Base-by-base conservation (phyloP, 2,329 filamentous ascomycete genomes). In the Penicillium sp. region DNA sequence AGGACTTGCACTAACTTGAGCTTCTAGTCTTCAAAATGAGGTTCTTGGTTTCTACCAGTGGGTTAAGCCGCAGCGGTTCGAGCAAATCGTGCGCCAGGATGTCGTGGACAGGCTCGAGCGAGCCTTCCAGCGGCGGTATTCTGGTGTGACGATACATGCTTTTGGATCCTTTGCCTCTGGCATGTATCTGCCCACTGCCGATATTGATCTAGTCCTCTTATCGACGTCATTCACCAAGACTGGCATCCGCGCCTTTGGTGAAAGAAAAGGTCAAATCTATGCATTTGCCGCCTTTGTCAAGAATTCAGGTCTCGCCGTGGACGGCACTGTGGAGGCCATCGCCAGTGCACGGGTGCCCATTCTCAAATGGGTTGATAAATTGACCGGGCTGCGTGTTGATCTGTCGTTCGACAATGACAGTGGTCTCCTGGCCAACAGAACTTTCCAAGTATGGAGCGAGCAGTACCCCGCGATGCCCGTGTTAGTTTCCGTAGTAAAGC, bases 81-180 rank as follows among this genome's bases (percentile, higher is more conserved):
- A 98, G 68, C 78, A 90, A 52, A 73, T 76, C 3, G 81, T 95
- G 46, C 87, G 93, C 8, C 70, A 77, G 18, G 79, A 86, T 40
- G 73, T 98, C 11, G 77, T 97, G 32, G 71, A 81, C 3, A 83
- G 88, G 13, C 74, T 97, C 2, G 76, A 82, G 43, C 63, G 65
- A 13, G 76, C 77, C 2, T 76, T 94, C 60, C 76, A 75, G 49
- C 73, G 66, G 11, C 73, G 74, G 42, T 85, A 82, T 58, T 69
- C 73, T 9, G 79, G 81, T 40, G 81, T 83, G 9, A 76, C 84
- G 42, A 74, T 96, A 6, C 75, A 79, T 32, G 77, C 85, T 8
- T 98, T 98, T 65, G 93, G 93, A n/a, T 97, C 93, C 0, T 98
- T 90, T 68, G 90, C 89, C 57, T 89, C 89, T 3, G 89, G 87